Evolutionary conservation across 352 stramenopile genomes (phyloP).

Genomic region (Globisporangium paroecandrum): DNA sequence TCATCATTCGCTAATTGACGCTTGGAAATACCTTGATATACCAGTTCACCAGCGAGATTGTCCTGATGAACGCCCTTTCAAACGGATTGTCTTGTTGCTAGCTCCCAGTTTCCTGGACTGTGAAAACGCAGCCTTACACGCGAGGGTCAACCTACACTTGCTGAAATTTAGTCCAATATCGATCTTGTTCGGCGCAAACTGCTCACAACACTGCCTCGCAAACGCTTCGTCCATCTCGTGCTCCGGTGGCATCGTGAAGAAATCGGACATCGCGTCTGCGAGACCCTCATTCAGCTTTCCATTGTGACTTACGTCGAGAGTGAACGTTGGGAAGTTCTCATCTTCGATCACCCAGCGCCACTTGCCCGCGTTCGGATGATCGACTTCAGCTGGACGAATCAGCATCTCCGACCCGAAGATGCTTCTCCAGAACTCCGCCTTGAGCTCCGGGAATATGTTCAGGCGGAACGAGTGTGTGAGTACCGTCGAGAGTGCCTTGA

Average conservation of each 20-base stretch:
- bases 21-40: no score
- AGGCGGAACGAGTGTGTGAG: not conserved
- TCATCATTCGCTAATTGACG: no score
- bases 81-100: no score
- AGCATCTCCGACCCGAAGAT: not conserved
- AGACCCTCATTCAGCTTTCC: not conserved
- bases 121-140: no score
- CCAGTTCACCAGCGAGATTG: no score
- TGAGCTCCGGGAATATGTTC: not conserved
- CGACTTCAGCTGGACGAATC: no score
- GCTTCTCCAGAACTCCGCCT: not conserved
- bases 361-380: not conserved
- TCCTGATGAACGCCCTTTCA: no score
- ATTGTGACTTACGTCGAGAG: not conserved
- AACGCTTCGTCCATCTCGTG: not conserved
- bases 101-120: no score
- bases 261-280: not conserved
- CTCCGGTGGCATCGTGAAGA: slow-evolving; percentile 4
- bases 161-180: not conserved
- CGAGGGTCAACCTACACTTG: not conserved
- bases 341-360: not conserved
- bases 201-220: not conserved
- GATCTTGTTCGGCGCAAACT: not conserved
- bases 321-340: not conserved
- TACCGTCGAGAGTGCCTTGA: not conserved